These are phyloP conservation scores for Sordariomycetes sp. DNA, from an alignment of 2,329 filamentous ascomycete genomes.

Conservation along the genomic window DNA sequence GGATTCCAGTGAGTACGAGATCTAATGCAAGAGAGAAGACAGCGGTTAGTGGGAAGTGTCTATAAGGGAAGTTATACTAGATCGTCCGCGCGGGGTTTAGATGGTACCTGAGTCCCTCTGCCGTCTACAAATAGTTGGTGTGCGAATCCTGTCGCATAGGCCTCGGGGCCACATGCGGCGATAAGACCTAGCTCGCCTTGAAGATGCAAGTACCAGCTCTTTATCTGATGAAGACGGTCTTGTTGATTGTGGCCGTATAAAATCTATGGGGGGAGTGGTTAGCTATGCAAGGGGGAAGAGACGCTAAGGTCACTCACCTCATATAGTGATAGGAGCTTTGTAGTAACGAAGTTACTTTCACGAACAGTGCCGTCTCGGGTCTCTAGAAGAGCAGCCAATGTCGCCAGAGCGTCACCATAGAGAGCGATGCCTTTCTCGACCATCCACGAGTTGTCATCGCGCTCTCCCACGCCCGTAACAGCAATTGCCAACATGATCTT, in stretches of 20 bases:
- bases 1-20: not conserved
- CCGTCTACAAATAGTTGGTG: constrained; percentile 9
- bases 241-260: constrained; percentile 8
- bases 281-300: not conserved
- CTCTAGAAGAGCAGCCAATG: not conserved
- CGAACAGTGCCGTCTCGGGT: not conserved
- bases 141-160: constrained; percentile 3
- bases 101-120: constrained; percentile 6
- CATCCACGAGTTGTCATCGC: constrained; percentile 7
- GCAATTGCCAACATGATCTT: constrained; percentile 7
- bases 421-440: constrained; percentile 7
- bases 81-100: too few relatives aligned
- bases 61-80: too few relatives aligned
- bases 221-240: constrained; percentile 7
- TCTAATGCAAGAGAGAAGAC: not conserved
- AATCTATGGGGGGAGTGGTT: constrained; percentile 1
- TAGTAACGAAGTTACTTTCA: not conserved
- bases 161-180: constrained; percentile 3
- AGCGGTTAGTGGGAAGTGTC: not conserved
- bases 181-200: constrained; percentile 9
- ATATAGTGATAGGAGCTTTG: constrained; percentile 4
- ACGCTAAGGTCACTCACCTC: constrained; percentile 7
- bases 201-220: constrained; percentile 10
- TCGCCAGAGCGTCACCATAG: constrained; percentile 6
- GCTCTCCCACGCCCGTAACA: constrained; percentile 5